Percentiles rank a stretch among this genome's conserved stretches.
phyloP scores from a whole-genome alignment of 345 rosid genomes.

The Carallia pectinifolia region DNA sequence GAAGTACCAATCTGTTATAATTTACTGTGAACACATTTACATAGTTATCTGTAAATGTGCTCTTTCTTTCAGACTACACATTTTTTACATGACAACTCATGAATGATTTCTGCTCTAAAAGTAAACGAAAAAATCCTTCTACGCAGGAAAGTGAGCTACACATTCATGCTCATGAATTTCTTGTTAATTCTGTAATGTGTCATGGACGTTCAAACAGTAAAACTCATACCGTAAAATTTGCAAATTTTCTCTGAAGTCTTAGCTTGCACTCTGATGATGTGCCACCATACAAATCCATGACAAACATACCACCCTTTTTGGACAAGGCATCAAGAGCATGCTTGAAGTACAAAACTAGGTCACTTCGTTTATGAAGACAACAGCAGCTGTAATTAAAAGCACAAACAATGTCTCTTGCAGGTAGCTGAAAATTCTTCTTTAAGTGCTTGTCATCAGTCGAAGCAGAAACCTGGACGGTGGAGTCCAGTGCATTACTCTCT shows the following conservation, averaged over 20 bases:
- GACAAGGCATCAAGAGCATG: constrained; percentile 62
- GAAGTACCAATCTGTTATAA: no score
- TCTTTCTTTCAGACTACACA: no score
- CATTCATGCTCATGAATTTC: constrained; percentile 5
- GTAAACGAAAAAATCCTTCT: background rate
- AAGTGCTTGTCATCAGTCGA: constrained; percentile 23
- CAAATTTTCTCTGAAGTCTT: constrained; percentile 74
- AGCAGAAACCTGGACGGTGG: constrained; percentile 14
- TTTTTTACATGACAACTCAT: no score
- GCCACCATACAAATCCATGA: constrained; percentile 91
- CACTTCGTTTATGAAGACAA: constrained; percentile 77
- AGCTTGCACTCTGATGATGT: constrained; percentile 74
- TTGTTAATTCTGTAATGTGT: background rate
- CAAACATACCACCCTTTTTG: constrained; percentile 76
- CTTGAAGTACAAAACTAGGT: constrained; percentile 71
- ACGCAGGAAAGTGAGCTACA: background rate
- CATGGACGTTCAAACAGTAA: constrained; percentile 4
- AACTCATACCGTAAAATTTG: constrained; percentile 61
- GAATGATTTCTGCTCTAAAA: no score
- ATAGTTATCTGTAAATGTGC: no score
- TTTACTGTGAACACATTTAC: no score
- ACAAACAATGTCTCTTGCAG: constrained; percentile 78
- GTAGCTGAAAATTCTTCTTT: constrained; percentile 36
- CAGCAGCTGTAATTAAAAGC: constrained; percentile 95
- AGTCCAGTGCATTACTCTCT: constrained; percentile 22